These are phyloP conservation scores for Omphalea diandra DNA, from an alignment of 441 rosid species.

Conservation along the genomic window DNA sequence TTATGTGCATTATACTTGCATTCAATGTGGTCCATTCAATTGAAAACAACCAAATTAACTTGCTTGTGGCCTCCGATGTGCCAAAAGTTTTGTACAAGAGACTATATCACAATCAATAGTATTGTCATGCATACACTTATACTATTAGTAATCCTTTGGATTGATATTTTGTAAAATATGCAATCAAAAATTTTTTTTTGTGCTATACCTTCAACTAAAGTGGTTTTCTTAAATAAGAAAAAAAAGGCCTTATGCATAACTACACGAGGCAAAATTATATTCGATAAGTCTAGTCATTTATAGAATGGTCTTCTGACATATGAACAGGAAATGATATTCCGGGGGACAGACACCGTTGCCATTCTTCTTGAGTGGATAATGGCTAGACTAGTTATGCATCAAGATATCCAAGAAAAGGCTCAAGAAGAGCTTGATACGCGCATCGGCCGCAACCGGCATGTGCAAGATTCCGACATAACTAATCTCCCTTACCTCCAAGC, in stretches of 20 bases:
- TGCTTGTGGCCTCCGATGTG: neutral
- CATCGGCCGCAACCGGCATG: constrained; percentile 27
- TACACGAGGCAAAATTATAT: too few species aligned
- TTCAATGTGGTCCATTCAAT: too few species aligned
- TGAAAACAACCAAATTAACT: too few species aligned
- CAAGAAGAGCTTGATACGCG: constrained; percentile 46
- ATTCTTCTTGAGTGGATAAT: constrained; percentile 67
- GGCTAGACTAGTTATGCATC: constrained; percentile 65
- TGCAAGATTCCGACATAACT: constrained; percentile 53
- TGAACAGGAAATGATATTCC: constrained; percentile 62
- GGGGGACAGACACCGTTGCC: constrained; percentile 68
- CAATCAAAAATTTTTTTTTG: too few species aligned
- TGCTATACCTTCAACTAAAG: too few species aligned
- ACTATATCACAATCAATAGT: neutral
- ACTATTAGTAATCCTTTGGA: too few species aligned
- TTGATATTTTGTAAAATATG: too few species aligned
- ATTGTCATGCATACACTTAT: too few species aligned
- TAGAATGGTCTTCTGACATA: too few species aligned
- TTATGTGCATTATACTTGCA: neutral
- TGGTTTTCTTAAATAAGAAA: too few species aligned
- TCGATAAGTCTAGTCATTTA: too few species aligned
- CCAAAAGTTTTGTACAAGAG: neutral
- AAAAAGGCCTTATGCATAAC: too few species aligned
- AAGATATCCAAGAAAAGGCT: constrained; percentile 48
- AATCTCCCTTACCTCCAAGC: constrained; percentile 60